Evolutionary conservation across 1,139 yeast species (phyloP).

Genomic region (Yamadazyma trypodendri): DNA sequence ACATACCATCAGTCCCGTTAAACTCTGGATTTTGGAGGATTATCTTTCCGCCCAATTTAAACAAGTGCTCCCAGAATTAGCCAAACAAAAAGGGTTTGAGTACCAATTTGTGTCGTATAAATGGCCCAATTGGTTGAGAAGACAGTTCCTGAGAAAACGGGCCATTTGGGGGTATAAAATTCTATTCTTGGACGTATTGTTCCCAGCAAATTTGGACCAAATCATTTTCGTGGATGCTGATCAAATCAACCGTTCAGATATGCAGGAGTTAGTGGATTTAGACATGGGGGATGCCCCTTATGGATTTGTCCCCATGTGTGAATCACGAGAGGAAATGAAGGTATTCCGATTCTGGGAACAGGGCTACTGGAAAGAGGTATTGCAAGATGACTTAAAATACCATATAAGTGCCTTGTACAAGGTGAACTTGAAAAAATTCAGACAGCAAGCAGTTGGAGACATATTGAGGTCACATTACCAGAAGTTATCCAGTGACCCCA

Average conservation of each 20-base stretch:
- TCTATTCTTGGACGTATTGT: slow-evolving; percentile 78
- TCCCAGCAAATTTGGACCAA: slow-evolving; percentile 73
- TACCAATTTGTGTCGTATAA: slow-evolving; percentile 77
- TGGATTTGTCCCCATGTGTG: slow-evolving; percentile 88
- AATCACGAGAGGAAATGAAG: slow-evolving; percentile 75
- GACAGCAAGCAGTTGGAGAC: slow-evolving; percentile 74
- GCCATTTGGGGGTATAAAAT: slow-evolving; percentile 88
- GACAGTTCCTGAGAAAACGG: slow-evolving; percentile 74
- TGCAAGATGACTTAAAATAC: slow-evolving; percentile 60
- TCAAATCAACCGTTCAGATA: slow-evolving; percentile 72
- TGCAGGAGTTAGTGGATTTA: slow-evolving; percentile 61
- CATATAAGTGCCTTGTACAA: slow-evolving; percentile 87
- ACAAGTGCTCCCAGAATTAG: slow-evolving; percentile 57
- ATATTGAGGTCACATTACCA: slow-evolving; percentile 83
- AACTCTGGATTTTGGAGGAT: slow-evolving; percentile 87
- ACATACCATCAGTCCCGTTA: slow-evolving; percentile 62
- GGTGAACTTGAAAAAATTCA: slow-evolving; percentile 68
- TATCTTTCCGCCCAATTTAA: slow-evolving; percentile 71
- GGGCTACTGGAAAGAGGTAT: slow-evolving; percentile 80
- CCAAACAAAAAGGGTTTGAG: slow-evolving; percentile 56
- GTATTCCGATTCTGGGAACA: slow-evolving; percentile 90
- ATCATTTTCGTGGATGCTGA: slow-evolving; percentile 88
- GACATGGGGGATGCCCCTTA: slow-evolving; percentile 79
- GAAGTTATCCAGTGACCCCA: slow-evolving; percentile 72
- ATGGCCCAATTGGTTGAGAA: slow-evolving; percentile 90